Conservation (phyloP, 805 yeast species). For the Schizosaccharomyces cryophilus region DNA sequence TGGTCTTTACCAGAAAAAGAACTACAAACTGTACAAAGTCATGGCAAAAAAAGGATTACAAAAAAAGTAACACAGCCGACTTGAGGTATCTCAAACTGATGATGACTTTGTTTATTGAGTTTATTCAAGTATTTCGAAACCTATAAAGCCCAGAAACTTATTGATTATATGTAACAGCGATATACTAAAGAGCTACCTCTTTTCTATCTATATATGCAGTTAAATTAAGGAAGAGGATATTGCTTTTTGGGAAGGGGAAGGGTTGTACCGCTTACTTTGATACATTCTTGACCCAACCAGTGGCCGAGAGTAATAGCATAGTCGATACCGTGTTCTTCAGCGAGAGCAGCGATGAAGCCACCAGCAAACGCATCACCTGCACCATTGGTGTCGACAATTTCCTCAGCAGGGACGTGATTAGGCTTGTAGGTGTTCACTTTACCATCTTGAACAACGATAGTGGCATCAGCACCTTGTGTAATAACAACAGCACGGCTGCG, state of each 20-base stretch:
- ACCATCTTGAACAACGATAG: conserved; percentile 26
- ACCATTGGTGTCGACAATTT: conserved; percentile 85
- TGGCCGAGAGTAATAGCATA: conserved; percentile 63
- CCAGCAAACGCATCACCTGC: conserved; percentile 98
- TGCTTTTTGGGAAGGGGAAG: conserved; percentile 52
- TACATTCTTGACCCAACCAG: conserved; percentile 82
- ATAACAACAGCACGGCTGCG: conserved; percentile 68
- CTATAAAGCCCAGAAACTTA: too few species aligned
- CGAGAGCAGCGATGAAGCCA: conserved; percentile 78
- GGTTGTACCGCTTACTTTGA: conserved; percentile 85
- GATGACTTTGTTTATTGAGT: too few species aligned
- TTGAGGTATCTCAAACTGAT: too few species aligned
- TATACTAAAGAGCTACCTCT: too few species aligned
- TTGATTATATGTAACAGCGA: too few species aligned
- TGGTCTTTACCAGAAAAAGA: too few species aligned
- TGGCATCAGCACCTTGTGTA: conserved; percentile 89
- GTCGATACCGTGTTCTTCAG: conserved; percentile 37
- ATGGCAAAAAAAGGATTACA: too few species aligned
- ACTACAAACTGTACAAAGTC: too few species aligned
- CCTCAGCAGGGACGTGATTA: conserved; percentile 46
- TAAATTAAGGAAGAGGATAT: background rate
- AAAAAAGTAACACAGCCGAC: too few species aligned
- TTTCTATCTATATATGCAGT: background rate
- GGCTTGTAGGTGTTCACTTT: conserved; percentile 28
- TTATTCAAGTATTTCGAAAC: too few species aligned